These are phyloP conservation scores for Elaphomyces granulatus DNA, from an alignment of 495 filamentous ascomycete species.

Conservation along the genomic window DNA sequence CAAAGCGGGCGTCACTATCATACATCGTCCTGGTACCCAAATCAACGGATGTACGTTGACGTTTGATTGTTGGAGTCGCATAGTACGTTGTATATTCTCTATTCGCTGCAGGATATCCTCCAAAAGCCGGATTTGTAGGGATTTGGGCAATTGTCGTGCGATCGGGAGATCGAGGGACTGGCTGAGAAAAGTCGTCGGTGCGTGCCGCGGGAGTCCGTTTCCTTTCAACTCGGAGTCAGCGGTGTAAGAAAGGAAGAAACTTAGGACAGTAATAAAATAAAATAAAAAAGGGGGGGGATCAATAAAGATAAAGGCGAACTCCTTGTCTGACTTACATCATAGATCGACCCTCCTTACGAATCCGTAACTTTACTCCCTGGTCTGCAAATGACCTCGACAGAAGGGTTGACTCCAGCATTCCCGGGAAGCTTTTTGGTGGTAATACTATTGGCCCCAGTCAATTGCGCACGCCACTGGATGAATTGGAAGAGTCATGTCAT, in stretches of 20 bases:
- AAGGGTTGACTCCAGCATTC: slow-evolving; percentile 82
- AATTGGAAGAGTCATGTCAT: no score
- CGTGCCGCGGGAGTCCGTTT: slow-evolving; percentile 25
- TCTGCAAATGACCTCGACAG: slow-evolving; percentile 88
- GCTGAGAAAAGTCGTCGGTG: slow-evolving; percentile 26
- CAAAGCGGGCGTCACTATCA: slow-evolving; percentile 27
- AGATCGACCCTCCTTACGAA: slow-evolving; percentile 70
- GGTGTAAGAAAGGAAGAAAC: background rate
- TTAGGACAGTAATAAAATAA: no score
- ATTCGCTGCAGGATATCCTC: slow-evolving; percentile 23
- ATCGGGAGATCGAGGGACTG: slow-evolving; percentile 28
- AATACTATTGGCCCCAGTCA: slow-evolving; percentile 43
- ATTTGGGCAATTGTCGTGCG: slow-evolving; percentile 27
- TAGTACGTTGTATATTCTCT: slow-evolving; percentile 26
- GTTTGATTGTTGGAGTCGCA: slow-evolving; percentile 21
- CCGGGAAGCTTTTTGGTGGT: slow-evolving; percentile 66
- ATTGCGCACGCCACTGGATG: slow-evolving; percentile 9
- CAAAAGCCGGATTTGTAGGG: slow-evolving; percentile 11
- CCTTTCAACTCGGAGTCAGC: slow-evolving; percentile 23
- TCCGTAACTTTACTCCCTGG: slow-evolving; percentile 78
- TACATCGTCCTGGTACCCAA: slow-evolving; percentile 27
- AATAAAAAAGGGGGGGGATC: no score
- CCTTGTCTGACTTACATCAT: slow-evolving; percentile 39
- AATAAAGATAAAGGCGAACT: no score
- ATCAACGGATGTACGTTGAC: slow-evolving; percentile 33